phyloP scores from a whole-genome alignment of 2,329 filamentous ascomycete species.

The Moelleriella libera region DNA sequence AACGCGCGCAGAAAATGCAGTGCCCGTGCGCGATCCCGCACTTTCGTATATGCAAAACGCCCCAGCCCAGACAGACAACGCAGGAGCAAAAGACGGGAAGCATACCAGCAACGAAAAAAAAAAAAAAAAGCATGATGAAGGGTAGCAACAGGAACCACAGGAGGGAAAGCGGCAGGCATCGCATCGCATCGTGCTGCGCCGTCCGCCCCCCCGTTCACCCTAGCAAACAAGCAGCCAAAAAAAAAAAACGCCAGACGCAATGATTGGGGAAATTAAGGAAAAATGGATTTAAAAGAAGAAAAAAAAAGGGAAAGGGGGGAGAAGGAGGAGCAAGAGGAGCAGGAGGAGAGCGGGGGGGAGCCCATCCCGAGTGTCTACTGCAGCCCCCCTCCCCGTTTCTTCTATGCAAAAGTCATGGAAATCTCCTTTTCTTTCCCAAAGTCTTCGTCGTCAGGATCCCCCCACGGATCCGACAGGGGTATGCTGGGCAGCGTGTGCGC shows the following conservation, averaged over 20 bases:
- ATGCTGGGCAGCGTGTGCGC: slow-evolving; percentile 36
- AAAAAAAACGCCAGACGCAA: background rate
- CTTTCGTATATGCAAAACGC: too few species aligned
- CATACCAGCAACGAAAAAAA: too few species aligned
- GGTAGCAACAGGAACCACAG: too few species aligned
- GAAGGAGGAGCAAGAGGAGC: too few species aligned
- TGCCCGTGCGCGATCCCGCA: too few species aligned
- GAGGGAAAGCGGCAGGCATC: background rate
- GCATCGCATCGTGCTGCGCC: background rate
- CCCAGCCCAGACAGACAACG: too few species aligned
- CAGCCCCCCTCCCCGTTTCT: background rate
- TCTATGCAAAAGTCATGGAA: slow-evolving; percentile 65
- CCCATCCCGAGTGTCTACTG: too few species aligned
- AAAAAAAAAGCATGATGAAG: too few species aligned
- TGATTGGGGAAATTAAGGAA: background rate
- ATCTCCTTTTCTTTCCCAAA: slow-evolving; percentile 65
- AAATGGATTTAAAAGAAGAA: background rate
- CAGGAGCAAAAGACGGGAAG: too few species aligned
- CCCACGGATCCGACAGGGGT: slow-evolving; percentile 51
- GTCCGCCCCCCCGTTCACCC: background rate
- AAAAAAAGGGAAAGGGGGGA: too few species aligned
- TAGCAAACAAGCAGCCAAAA: background rate
- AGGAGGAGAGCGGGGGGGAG: too few species aligned
- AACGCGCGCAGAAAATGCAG: too few species aligned
- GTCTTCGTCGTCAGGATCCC: slow-evolving; percentile 50